Percentiles rank a stretch among this genome's conserved stretches.
phyloP scores from a whole-genome alignment of 306 rosid genomes.

The Argentina anserina region DNA sequence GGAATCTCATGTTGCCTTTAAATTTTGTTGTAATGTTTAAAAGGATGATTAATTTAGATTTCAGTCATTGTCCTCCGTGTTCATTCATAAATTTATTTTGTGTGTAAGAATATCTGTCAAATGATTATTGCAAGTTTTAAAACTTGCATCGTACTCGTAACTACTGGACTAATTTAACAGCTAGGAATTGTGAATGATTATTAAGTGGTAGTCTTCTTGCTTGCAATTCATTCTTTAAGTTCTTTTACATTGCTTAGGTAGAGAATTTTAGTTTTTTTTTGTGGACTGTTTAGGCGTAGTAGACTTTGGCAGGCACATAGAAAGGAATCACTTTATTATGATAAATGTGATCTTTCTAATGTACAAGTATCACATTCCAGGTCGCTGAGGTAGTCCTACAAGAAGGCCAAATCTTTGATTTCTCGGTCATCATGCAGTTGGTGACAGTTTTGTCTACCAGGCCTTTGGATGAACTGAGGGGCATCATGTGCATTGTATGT shows the following conservation, averaged over 20 bases:
- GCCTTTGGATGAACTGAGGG: constrained; percentile 72
- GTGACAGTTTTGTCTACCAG: constrained; percentile 68
- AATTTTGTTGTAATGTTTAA: background rate
- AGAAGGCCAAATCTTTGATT: constrained; percentile 74
- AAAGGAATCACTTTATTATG: background rate
- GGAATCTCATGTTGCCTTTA: constrained; percentile 8
- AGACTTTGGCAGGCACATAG: background rate
- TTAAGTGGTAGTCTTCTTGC: background rate
- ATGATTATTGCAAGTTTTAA: background rate
- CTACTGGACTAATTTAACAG: background rate
- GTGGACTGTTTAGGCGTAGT: too few species aligned
- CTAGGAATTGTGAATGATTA: background rate
- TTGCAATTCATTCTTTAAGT: background rate
- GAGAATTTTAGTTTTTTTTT: background rate
- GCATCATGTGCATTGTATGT: constrained; percentile 82
- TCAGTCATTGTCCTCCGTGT: background rate
- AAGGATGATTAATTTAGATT: background rate
- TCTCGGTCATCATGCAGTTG: constrained; percentile 81
- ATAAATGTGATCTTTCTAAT: constrained; percentile 10
- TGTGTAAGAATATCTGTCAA: background rate
- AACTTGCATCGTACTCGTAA: background rate
- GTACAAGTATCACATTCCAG: constrained; percentile 47
- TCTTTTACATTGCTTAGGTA: background rate
- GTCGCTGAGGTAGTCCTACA: constrained; percentile 83
- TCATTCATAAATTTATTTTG: background rate